phyloP scores from a whole-genome alignment of 2,329 filamentous ascomycete genomes.

The Trichoderma lentiforme region DNA sequence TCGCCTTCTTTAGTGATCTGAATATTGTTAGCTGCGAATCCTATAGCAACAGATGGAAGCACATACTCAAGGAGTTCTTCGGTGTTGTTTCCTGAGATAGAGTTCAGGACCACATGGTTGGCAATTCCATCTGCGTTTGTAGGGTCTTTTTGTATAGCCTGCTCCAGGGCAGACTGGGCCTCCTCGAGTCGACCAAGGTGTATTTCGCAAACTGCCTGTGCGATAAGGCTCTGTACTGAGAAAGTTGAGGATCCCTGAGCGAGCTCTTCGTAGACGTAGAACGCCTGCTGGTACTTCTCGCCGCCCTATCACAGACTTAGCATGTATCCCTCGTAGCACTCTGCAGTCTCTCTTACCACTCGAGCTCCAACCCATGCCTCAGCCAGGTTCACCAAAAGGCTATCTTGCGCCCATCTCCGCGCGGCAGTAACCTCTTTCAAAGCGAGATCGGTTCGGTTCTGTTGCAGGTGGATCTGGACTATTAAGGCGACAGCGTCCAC shows the following conservation, averaged over 20 bases:
- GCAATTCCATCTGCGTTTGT: conserved; percentile 72
- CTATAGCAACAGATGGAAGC: neutral
- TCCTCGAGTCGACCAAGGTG: conserved; percentile 87
- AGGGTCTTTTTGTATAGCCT: conserved; percentile 72
- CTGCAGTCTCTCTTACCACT: conserved; percentile 52
- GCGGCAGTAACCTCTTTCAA: conserved; percentile 84
- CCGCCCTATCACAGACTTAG: conserved; percentile 63
- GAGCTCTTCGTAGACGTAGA: conserved; percentile 96
- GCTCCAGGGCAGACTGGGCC: conserved; percentile 79
- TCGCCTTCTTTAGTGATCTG: conserved; percentile 55
- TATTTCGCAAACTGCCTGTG: conserved; percentile 86
- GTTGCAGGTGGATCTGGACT: conserved; percentile 85
- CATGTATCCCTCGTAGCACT: neutral
- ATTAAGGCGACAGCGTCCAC: conserved; percentile 79
- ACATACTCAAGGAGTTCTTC: conserved; percentile 61
- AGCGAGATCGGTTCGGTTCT: conserved; percentile 88
- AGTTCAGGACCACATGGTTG: conserved; percentile 76
- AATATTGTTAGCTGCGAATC: conserved; percentile 25
- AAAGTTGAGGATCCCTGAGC: conserved; percentile 81
- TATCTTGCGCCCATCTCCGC: conserved; percentile 92
- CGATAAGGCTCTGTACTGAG: conserved; percentile 71
- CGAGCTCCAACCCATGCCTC: conserved; percentile 93
- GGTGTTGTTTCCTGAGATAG: conserved; percentile 70
- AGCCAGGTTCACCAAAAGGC: conserved; percentile 85
- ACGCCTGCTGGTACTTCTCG: conserved; percentile 92